phyloP scores from a whole-genome alignment of 176 grass and related monocot genomes.

The Miscanthus lutarioriparius region DNA sequence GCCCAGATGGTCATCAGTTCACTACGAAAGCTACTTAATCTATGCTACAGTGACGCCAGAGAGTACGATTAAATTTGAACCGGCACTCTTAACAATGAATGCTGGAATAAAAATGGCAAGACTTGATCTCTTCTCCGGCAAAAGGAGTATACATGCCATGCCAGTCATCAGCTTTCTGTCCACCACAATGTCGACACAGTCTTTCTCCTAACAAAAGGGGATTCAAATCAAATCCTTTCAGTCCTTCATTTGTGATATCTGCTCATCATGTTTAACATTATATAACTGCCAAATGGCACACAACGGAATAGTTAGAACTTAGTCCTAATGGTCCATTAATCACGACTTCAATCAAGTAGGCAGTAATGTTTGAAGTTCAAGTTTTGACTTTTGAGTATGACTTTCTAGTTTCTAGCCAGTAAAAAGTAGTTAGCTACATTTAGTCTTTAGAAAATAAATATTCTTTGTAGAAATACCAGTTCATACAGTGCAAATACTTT shows the following conservation, averaged over 20 bases:
- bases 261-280: not conserved
- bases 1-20: not conserved
- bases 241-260: not conserved
- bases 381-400: constrained; percentile 15
- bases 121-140: constrained; percentile 16
- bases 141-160: not conserved
- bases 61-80: constrained; percentile 6
- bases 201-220: not conserved
- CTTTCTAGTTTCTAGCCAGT: not conserved
- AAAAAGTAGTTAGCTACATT: not conserved
- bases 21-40: not conserved
- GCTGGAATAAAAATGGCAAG: not conserved
- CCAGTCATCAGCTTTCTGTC: not conserved
- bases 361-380: constrained; percentile 4
- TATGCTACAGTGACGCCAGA: not conserved
- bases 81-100: not conserved
- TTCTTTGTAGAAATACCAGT: not conserved
- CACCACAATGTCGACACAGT: not conserved
- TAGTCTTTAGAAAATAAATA: not conserved
- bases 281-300: not conserved
- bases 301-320: not conserved
- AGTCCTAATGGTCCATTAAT: not conserved
- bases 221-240: not conserved
- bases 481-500: not conserved
- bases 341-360: constrained; percentile 8